These are phyloP conservation scores for Cryptosporidium bovis DNA, from an alignment of 169 alveolate species.

Conservation along the genomic window DNA sequence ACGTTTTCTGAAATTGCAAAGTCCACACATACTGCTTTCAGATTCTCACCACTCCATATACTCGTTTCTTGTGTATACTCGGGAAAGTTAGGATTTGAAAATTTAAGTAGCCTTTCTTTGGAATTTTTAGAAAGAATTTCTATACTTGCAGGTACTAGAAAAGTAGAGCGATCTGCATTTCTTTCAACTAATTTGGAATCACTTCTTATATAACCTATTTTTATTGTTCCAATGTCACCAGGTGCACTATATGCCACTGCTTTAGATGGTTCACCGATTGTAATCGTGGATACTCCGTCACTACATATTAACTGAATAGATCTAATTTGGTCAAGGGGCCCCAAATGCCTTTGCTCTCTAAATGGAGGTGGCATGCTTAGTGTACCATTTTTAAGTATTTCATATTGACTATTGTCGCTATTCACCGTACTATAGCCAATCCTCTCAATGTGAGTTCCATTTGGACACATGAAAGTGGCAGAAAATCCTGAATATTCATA, in stretches of 20 bases:
- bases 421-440: constrained; percentile 59
- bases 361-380: constrained; percentile 33
- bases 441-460: constrained; percentile 68
- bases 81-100: constrained; percentile 52
- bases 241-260: constrained; percentile 42
- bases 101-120: constrained; percentile 24
- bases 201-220: constrained; percentile 26
- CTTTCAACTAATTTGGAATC: constrained; percentile 24
- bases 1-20: constrained; percentile 24
- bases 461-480: constrained; percentile 69
- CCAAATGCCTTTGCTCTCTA: constrained; percentile 40
- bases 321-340: constrained; percentile 63
- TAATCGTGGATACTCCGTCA: constrained; percentile 63
- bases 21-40: constrained; percentile 53
- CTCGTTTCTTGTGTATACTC: constrained; percentile 15
- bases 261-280: constrained; percentile 61
- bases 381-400: constrained; percentile 37
- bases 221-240: constrained; percentile 50
- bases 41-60: constrained; percentile 59
- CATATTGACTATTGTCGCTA: constrained; percentile 13
- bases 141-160: constrained; percentile 52
- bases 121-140: constrained; percentile 9
- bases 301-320: constrained; percentile 49
- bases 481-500: constrained; percentile 59
- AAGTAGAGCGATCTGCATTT: not conserved